Base-by-base conservation (phyloP, 345 rosid species). In the Populus simonii region DNA sequence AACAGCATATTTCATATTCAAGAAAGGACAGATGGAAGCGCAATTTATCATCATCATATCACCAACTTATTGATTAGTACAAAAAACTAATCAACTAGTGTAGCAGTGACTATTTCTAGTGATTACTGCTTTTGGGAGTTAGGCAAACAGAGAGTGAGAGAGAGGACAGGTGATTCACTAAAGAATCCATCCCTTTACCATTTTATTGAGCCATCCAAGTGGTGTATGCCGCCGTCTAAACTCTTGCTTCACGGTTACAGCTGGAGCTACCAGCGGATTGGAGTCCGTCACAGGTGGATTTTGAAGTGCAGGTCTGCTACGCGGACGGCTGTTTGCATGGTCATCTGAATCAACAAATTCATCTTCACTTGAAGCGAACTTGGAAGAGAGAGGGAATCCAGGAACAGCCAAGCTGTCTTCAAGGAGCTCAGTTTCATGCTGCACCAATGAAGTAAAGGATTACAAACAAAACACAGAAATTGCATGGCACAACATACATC, bases 331-430 rank as follows among this genome's bases (percentile, higher is more conserved):
- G 80, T 76, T 89, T 61, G 89, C 87, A 80, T 87, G 82, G 77
- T 94, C 99, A 81, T 96, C 99, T 66, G 97, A 92, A 85, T 96
- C 98, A 84, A 91, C 70, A 25, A 85, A 83, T 78, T 96, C 99
- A 74, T 94, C 99, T 82, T 94, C 97, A 81, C 95, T 93, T 43
- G 94, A 96, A 66, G 81, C 97, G 79, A 88, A 90, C 85, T 87
- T 96, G 79, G 87, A 85, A 79, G 92, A 82, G 53, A 90, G 51
- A 12, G 90, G 86, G 79, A 86, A 91, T 71, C 94, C 99, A 65
- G 88, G 94, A 74, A 94, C 68, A 61, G 85, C 87, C 74, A 91
- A 85, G 87, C 92, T 87, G 70, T 94, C 95, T 41, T 96, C 98
- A 59, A 91, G 88, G 38, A 91, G 91, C 88, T 94, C 95, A 66